Conservation (phyloP, 1,284 basidiomycete genomes). For the Bondarzewia mesenterica region DNA sequence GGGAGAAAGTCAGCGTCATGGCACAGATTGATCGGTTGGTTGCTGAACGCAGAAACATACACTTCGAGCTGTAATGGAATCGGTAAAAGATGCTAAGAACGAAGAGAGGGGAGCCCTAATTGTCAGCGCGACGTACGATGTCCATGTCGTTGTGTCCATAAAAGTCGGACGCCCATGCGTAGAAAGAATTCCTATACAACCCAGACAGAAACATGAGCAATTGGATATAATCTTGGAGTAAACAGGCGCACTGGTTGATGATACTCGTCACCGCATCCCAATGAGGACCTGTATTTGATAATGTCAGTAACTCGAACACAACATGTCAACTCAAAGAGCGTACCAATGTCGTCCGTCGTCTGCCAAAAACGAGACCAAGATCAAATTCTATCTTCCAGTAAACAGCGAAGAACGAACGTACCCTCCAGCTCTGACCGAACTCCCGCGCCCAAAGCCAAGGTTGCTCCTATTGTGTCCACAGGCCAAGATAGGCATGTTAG, state of each 20-base stretch:
- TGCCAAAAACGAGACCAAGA: conserved; percentile 14
- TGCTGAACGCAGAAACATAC: too few relatives aligned
- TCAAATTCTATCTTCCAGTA: neutral
- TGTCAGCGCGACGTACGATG: conserved; percentile 30
- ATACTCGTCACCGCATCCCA: conserved; percentile 30
- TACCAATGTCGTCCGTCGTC: conserved; percentile 50
- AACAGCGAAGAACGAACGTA: conserved; percentile 19
- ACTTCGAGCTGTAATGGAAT: conserved; percentile 28
- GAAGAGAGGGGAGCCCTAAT: too few relatives aligned
- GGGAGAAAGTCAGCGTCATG: neutral
- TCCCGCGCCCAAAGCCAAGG: conserved; percentile 49
- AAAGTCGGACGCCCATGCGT: conserved; percentile 33
- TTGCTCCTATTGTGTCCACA: conserved; percentile 45
- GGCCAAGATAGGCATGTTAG: too few relatives aligned
- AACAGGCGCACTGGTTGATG: conserved; percentile 25
- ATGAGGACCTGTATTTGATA: conserved; percentile 15
- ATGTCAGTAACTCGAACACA: neutral
- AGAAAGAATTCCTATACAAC: conserved; percentile 31
- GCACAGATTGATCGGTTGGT: neutral
- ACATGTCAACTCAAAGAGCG: neutral
- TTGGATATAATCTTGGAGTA: neutral
- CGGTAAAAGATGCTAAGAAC: neutral
- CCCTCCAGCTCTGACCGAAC: conserved; percentile 53
- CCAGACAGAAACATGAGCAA: neutral
- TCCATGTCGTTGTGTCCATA: conserved; percentile 41